Evolutionary conservation across 331 rosid species (phyloP).

Genomic region (Pyrus hybrid): DNA sequence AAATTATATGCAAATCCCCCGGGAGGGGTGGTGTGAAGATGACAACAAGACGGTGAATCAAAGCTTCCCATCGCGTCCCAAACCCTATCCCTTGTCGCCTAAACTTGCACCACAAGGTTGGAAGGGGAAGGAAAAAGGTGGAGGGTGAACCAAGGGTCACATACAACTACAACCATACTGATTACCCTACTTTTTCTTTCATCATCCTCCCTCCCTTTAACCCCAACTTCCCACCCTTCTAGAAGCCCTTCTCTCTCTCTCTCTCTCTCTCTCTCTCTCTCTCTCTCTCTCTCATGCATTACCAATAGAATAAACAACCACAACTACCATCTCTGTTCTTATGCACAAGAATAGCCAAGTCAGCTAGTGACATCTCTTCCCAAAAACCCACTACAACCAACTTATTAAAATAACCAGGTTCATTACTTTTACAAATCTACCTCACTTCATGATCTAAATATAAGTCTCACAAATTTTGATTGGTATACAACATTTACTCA

Average conservation of each 20-base stretch:
- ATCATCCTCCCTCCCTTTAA: slow-evolving; percentile 31
- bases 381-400: slow-evolving; percentile 44
- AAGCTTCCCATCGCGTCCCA: slow-evolving; percentile 33
- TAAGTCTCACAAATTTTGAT: not conserved
- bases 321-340: slow-evolving; percentile 51
- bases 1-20: slow-evolving; percentile 9
- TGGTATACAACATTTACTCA: not conserved
- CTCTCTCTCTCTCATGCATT: not conserved
- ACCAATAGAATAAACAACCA: slow-evolving; percentile 48
- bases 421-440: not conserved
- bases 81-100: slow-evolving; percentile 33
- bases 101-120: slow-evolving; percentile 73
- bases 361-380: slow-evolving; percentile 31
- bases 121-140: slow-evolving; percentile 20
- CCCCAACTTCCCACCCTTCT: slow-evolving; percentile 71
- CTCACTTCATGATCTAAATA: not conserved
- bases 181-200: slow-evolving; percentile 23
- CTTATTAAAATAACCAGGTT: slow-evolving; percentile 16
- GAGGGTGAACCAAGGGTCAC: slow-evolving; percentile 82
- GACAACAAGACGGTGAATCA: slow-evolving; percentile 42
- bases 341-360: slow-evolving; percentile 46
- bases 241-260: slow-evolving; percentile 37
- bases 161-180: slow-evolving; percentile 49
- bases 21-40: no score
- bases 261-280: not conserved